Evolutionary conservation across 2,329 filamentous ascomycete genomes (phyloP), one percentile per base, ranked within the genome.

Genomic region (Calonectria pteridis): DNA sequence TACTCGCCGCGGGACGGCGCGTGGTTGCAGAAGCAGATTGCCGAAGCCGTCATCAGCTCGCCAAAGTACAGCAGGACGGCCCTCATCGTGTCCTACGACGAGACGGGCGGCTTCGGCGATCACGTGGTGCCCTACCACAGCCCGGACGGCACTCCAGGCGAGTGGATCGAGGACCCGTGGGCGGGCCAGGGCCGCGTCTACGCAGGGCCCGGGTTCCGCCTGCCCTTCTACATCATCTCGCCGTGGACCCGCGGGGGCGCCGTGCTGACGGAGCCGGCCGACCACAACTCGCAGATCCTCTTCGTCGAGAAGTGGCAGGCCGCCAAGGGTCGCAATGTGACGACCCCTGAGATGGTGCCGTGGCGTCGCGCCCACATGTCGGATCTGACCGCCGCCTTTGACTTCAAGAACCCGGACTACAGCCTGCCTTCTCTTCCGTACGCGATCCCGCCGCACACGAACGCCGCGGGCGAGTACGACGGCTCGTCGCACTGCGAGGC

Each of bases 201-300:
- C 65, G 76, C 81, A 14, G 81, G 81, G 6, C 81, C 77, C 16
- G 83, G 83, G 33, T 87, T 89, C 77, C 88, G 89, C 10, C 83
- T 90, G 2, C 89, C 89, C 0, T 88, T 90, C 73, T 88, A 88
- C 75, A 89, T 91, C 79, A 84, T 91, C 69, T 90, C 89, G 0
- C 89, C 89, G 0, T 91, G 87, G 85, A 91, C 89, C 0, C 87
- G 89, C 18, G 87, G 87, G 14, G 87, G 86, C 11, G 85, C 88
- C 28, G 88, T 91, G 3, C 90, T 89, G 74, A 89, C 88, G 0
- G 89, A 90, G 77, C 87, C 88, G 53, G 84, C 86, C 6, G 89
- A 91, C 76, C 89, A 91, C 79, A 89, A 85, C 75, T 90, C 89
- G 0, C 89, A 90, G 72, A 88, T 90, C 33, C 81, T 89, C 51